Evolutionary conservation across 2,329 filamentous ascomycete genomes (phyloP), one percentile per base, ranked within the genome.

Genomic region (Cladophialophora chaetospira): DNA sequence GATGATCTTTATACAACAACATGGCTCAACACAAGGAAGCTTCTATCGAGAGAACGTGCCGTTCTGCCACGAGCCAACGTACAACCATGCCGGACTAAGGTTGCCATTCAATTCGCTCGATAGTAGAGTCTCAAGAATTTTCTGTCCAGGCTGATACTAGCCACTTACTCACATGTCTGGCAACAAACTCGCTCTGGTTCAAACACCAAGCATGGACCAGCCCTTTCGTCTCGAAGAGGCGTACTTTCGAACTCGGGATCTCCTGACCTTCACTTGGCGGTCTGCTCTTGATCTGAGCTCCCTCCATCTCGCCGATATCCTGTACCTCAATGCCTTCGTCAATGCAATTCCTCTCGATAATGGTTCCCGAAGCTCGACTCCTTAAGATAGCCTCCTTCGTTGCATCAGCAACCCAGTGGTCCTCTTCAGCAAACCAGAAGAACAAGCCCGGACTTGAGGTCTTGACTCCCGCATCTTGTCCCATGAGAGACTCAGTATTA

Each of bases 181-280:
- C 81, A 67, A 84, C 80, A 21, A 76, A 71, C 47, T 72, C 76
- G 64, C 68, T 74, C 62, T 76, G 70, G 17, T 69, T 71, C 57
- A 85, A 73, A 66, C 81, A 85, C 70, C 86, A 86, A 0, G 78
- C 82, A 75, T 86, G 84, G 45, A 78, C 79, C 61, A 84, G 73
- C 0, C 78, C 79, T 44, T 74, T 71, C 60, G 80, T 58, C 47
- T 63, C 75, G 65, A 83, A 82, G 60, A 86, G 73, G 53, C 80
- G 69, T 79, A 86, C n/a, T n/a, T n/a, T n/a, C n/a, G n/a, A n/a
- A n/a, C n/a, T n/a, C n/a, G n/a, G n/a, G n/a, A n/a, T n/a, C n/a
- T n/a, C n/a, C n/a, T n/a, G n/a, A n/a, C n/a, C n/a, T n/a, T n/a
- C n/a, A n/a, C n/a, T 84, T 15, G 68, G 71, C 2, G 48, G 43